Evolutionary conservation across 2,329 filamentous ascomycete genomes (phyloP).

Genomic region (Beauveria brongniartii): DNA sequence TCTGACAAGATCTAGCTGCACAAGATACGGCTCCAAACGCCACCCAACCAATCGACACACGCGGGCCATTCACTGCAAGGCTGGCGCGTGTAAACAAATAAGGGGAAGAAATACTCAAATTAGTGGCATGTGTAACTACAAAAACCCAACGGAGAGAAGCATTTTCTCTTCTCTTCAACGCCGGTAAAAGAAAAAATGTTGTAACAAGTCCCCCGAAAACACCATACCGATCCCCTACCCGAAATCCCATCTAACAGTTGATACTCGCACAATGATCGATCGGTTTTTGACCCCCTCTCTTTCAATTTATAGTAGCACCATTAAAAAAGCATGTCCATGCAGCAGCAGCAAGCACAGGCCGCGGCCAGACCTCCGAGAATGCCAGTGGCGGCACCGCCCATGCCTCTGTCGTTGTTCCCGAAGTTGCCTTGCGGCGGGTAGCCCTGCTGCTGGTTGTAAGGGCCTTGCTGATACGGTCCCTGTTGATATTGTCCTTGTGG

Average conservation of each 20-base stretch:
- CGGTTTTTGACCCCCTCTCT: not conserved
- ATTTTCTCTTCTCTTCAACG: not conserved
- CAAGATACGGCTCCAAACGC: not conserved
- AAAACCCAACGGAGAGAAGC: not conserved
- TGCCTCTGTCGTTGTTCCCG: constrained; percentile 23
- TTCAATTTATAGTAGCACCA: not conserved
- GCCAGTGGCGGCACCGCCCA: constrained; percentile 20
- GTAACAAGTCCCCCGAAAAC: not conserved
- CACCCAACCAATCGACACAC: not conserved
- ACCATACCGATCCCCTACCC: not conserved
- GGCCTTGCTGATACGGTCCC: constrained; percentile 19
- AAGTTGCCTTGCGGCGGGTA: constrained; percentile 26
- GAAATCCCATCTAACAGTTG: not conserved
- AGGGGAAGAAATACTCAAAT: not conserved
- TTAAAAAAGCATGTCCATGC: constrained; percentile 49
- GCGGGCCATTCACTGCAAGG: not conserved
- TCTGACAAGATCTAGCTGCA: not conserved
- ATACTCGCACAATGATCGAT: not conserved
- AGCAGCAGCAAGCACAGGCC: constrained; percentile 49
- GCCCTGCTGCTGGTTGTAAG: constrained; percentile 19
- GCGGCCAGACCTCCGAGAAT: constrained; percentile 40
- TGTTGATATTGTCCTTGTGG: constrained; percentile 1
- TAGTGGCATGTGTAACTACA: not conserved
- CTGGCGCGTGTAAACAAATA: not conserved
- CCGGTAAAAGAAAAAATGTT: not conserved